phyloP scores from a whole-genome alignment of 2,329 filamentous ascomycete genomes.

The Nemania bipapillata region DNA sequence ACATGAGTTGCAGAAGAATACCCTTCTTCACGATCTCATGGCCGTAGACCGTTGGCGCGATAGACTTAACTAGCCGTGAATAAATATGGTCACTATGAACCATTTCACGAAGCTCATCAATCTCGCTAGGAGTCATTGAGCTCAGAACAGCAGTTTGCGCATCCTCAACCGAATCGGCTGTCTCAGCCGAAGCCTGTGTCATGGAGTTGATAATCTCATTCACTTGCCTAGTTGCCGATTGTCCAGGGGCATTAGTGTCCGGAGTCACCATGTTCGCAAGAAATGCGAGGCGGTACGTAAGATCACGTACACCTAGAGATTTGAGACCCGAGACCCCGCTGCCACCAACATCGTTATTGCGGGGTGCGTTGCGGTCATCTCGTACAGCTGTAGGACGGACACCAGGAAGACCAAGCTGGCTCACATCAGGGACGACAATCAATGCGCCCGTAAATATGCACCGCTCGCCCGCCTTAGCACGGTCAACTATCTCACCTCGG shows the following conservation, averaged over 20 bases:
- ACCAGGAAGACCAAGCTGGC: conserved; percentile 90
- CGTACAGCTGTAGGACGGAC: conserved; percentile 83
- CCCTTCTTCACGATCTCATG: conserved; percentile 99
- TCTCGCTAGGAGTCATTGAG: conserved; percentile 85
- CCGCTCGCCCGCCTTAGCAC: conserved; percentile 96
- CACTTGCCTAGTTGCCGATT: conserved; percentile 77
- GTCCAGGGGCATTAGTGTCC: conserved; percentile 82
- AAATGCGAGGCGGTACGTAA: conserved; percentile 97
- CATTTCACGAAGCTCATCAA: conserved; percentile 90
- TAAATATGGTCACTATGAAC: conserved; percentile 97
- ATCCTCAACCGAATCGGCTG: conserved; percentile 78
- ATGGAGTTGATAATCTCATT: conserved; percentile 86
- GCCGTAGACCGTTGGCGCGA: conserved; percentile 96
- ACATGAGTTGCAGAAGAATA: conserved; percentile 90
- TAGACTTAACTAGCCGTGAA: conserved; percentile 87
- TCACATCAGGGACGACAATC: conserved; percentile 96
- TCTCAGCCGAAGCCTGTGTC: conserved; percentile 77
- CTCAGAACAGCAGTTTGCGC: conserved; percentile 88
- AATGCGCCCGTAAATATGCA: conserved; percentile 97
- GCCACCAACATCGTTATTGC: conserved; percentile 83
- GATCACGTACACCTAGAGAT: conserved; percentile 89
- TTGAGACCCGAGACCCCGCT: conserved; percentile 89
- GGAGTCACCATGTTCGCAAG: conserved; percentile 95
- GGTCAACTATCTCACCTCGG: conserved; percentile 95
- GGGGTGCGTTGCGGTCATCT: conserved; percentile 77